Percentiles rank a stretch among this genome's conserved stretches.
phyloP scores from a whole-genome alignment of 345 rosid genomes.

The Raphanus sativus region DNA sequence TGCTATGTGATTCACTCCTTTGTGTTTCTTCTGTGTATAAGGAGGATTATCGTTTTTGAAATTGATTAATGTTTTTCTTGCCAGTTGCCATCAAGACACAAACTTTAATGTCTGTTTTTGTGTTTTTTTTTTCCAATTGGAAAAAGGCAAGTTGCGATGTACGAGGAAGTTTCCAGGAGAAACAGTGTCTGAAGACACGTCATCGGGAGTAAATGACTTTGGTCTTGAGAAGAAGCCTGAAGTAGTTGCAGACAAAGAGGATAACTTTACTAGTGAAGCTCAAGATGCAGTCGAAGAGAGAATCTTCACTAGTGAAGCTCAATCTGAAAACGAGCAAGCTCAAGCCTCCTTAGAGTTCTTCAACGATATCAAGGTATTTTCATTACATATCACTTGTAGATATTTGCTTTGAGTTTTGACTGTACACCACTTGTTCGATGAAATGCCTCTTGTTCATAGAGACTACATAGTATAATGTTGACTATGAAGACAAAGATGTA shows the following conservation, averaged over 20 bases:
- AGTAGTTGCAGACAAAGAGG: slow-evolving; percentile 36
- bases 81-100: not conserved
- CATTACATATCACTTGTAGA: not conserved
- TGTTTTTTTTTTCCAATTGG: not conserved
- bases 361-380: slow-evolving; percentile 58
- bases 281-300: slow-evolving; percentile 25
- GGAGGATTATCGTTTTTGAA: not conserved
- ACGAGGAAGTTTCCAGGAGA: slow-evolving; percentile 46
- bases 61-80: not conserved
- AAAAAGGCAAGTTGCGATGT: slow-evolving; percentile 38
- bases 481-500: not conserved
- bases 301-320: slow-evolving; percentile 29
- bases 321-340: slow-evolving; percentile 34
- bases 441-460: not conserved
- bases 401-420: not conserved
- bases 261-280: slow-evolving; percentile 27
- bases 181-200: slow-evolving; percentile 42
- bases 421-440: not conserved
- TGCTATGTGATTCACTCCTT: too few species aligned
- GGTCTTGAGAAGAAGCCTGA: slow-evolving; percentile 43
- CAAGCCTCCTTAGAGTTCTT: slow-evolving; percentile 46
- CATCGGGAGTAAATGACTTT: slow-evolving; percentile 41
- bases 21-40: not conserved
- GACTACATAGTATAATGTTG: not conserved
- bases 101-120: slow-evolving; percentile 1